Percentiles rank a stretch among this genome's conserved stretches.
Conservation (phyloP, 768 basidiomycete species). For the Melanogaster broomeanus region DNA sequence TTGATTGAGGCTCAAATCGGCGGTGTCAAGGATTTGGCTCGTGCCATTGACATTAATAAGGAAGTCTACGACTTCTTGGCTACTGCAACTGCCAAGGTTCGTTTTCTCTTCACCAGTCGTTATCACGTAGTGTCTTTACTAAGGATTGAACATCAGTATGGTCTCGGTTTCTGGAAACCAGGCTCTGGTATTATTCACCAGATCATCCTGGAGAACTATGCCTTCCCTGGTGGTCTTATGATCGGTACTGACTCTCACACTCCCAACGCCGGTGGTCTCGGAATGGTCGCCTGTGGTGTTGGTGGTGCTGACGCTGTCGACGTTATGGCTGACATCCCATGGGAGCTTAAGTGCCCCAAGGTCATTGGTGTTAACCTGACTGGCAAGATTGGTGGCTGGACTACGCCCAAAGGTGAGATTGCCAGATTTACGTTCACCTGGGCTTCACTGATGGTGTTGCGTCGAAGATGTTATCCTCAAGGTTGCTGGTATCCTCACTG, state of each 20-base stretch:
- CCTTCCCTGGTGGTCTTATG: constrained; percentile 99
- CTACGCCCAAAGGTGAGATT: constrained; percentile 85
- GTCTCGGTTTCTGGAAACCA: constrained; percentile 99
- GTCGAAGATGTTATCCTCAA: constrained; percentile 91
- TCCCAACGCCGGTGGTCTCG: constrained; percentile 98
- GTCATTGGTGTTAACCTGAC: constrained; percentile 97
- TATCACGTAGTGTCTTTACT: neutral
- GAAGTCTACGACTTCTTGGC: constrained; percentile 99
- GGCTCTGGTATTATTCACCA: constrained; percentile 99
- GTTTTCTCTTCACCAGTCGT: constrained; percentile 9
- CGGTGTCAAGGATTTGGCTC: constrained; percentile 89
- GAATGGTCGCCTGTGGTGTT: constrained; percentile 99
- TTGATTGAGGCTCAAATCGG: constrained; percentile 97
- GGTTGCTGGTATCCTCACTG: constrained; percentile 97
- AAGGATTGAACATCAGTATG: constrained; percentile 57
- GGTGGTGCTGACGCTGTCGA: constrained; percentile 99
- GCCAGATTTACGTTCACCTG: neutral
- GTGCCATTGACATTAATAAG: constrained; percentile 92
- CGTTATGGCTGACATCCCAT: constrained; percentile 97
- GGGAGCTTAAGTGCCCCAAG: constrained; percentile 99
- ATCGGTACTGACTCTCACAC: constrained; percentile 99
- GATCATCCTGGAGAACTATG: constrained; percentile 99
- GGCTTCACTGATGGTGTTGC: constrained; percentile 9
- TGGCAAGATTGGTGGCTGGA: constrained; percentile 96
- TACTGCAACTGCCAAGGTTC: constrained; percentile 89